Evolutionary conservation across 2,329 filamentous ascomycete genomes (phyloP), one percentile per base, ranked within the genome.

Genomic region (Mariannaea elegans): DNA sequence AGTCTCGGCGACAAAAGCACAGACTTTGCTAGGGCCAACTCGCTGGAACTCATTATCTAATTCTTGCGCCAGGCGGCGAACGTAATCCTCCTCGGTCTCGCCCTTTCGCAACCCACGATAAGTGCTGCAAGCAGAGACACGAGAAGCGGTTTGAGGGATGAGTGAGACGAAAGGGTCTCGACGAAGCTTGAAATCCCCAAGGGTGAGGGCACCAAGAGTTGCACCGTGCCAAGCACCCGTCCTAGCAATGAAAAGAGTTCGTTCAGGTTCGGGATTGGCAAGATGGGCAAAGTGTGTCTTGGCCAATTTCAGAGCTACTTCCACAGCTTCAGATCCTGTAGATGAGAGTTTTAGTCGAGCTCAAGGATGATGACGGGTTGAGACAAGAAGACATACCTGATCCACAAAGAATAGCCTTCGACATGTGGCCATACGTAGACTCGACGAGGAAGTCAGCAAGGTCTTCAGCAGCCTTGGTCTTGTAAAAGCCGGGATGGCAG

Each of bases 1-100:
- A 0, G 83, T 80, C 68, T 86, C 83, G 0, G 80, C 81, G 1
- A 84, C 68, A 56, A 85, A 84, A 0, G 80, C 82, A 47, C 77
- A 75, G 7, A 84, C 78, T 0, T 67, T 83, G 1, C 80, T 69
- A 0, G 83, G 78, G 0, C 82, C 83, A 0, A 85, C 47, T 0
- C 74, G 66, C 12, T 75, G 71, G 10, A 85, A 80, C 63, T 85
- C 81, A 1, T 72, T 71, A 18, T 85, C 82, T 0, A 85, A 65
- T 54, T 85, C 81, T 1, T 70, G 63, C 0, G 78, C 74, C 0
- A 86, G 72, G 0, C 78, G 69, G 0, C 50, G 31, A 0, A 79
- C 76, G 47, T 80, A 85, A 4, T 72, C 68, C 1, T 72, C 73
- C 13, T 81, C 77, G 0, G 65, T 76, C 62, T 82, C 79, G 0